Base-by-base conservation (phyloP, 1,284 basidiomycete species). In the Inonotus obliquus region DNA sequence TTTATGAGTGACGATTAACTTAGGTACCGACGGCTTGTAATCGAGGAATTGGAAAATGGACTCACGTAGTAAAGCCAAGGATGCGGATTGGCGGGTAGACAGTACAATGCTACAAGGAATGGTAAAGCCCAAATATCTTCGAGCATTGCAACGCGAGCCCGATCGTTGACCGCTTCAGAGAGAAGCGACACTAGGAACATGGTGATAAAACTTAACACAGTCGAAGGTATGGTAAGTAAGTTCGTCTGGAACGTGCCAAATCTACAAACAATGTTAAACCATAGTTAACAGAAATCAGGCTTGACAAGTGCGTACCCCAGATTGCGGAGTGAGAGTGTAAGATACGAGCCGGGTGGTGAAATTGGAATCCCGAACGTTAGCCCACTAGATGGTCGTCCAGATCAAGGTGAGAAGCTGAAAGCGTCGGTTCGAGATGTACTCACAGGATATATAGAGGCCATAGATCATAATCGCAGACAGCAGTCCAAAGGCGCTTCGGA, bases 371-470 rank as follows among this genome's bases (percentile, higher is more conserved):
- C 71, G 56, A 77, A 79, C 67, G 76, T 68, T 1, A 79, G 67
- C 1, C 79, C 79, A 17, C 79, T 77, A 32, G 32, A 32, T 32
- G 4, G 9, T 32, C 32, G 9, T 9, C 32, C 32, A 9, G 32
- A 32, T 32, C 9, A 32, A 9, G 9, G 4, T 32, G 9, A 6
- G 9, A 23, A 25, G 27, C 17, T 10, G 6, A 49, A 25, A 25
- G 7, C 9, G 11, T 14, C 11, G 32, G 62, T 48, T 23, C 27
- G 4, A 13, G 39, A n/a, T 17, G 1, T 23, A 57, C 21, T 21
- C 65, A 83, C 71, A 87, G 70, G 10, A 85, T 73, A 66, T 90
- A 90, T 27, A 90, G 64, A 0, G 88, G 88, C 86, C 87, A 91
- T 62, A 90, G 72, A 63, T 85, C 81, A 67, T 83, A 88, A 68